Conservation (phyloP, 495 filamentous ascomycete genomes). For the Xeromyces bisporus region DNA sequence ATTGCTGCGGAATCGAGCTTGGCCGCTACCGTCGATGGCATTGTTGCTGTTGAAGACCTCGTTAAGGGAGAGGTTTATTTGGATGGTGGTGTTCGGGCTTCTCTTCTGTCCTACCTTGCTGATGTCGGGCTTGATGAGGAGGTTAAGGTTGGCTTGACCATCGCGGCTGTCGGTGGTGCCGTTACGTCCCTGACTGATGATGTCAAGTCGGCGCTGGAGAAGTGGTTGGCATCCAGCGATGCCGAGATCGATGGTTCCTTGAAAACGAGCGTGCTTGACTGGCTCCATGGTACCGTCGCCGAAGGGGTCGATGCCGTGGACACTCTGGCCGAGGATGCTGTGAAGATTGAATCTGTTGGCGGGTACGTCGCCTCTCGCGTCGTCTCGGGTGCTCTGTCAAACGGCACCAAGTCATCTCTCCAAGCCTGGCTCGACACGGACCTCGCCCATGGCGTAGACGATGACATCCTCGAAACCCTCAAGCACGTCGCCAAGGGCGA, state of each 20-base stretch:
- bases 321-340: constrained; percentile 1
- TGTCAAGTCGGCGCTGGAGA: constrained; percentile 17
- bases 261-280: constrained; percentile 17
- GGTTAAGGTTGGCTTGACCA: constrained; percentile 19
- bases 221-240: constrained; percentile 13
- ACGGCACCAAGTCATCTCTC: constrained; percentile 17
- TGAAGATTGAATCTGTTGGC: constrained; percentile 4
- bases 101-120: constrained; percentile 17
- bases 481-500: constrained; percentile 17
- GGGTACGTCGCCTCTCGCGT: constrained; percentile 23
- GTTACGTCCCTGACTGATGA: constrained; percentile 16
- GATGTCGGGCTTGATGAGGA: constrained; percentile 10
- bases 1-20: constrained; percentile 23
- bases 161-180: constrained; percentile 24
- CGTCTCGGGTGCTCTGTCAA: constrained; percentile 16
- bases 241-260: constrained; percentile 17
- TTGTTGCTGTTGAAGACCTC: constrained; percentile 15
- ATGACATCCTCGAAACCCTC: constrained; percentile 15
- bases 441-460: constrained; percentile 12
- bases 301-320: constrained; percentile 16
- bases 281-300: constrained; percentile 17
- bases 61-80: constrained; percentile 17
- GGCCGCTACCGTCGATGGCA: constrained; percentile 25
- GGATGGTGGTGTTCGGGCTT: constrained; percentile 14
- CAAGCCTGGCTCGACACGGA: constrained; percentile 19